Percentiles rank a stretch among this genome's conserved stretches.
Evolutionary conservation across 164 flowering plant species (phyloP).

Genomic region (Nelumbo lutea): DNA sequence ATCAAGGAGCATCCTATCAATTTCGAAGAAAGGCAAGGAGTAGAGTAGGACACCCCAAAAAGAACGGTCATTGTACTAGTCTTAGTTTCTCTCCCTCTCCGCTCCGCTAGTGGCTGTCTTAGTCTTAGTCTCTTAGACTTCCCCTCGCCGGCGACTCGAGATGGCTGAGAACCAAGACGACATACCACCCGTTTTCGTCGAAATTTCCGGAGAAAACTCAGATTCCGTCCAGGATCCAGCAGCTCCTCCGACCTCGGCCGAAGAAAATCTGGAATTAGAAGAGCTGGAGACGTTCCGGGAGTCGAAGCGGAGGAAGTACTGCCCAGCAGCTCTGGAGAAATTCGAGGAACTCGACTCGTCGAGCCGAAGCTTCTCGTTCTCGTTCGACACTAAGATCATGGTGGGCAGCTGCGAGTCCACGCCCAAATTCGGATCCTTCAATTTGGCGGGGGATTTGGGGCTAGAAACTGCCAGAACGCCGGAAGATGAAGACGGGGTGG

Average conservation of each 20-base stretch:
- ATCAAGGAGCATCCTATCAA: too few species aligned
- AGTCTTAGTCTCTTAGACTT: too few species aligned
- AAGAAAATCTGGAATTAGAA: neutral
- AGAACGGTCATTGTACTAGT: too few species aligned
- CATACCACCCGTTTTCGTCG: neutral
- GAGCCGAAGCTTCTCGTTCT: slow-evolving; percentile 14
- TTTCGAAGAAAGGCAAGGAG: too few species aligned
- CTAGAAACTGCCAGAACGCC: neutral
- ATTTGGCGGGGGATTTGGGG: slow-evolving; percentile 9
- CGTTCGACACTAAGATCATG: slow-evolving; percentile 14
- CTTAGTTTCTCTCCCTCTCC: too few species aligned
- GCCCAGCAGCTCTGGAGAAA: slow-evolving; percentile 16
- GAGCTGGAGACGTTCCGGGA: slow-evolving; percentile 4
- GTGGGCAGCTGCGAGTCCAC: slow-evolving; percentile 10
- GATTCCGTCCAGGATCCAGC: slow-evolving; percentile 2
- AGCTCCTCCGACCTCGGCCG: neutral
- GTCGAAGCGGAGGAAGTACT: slow-evolving; percentile 19
- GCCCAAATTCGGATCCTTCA: slow-evolving; percentile 25
- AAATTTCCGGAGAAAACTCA: neutral
- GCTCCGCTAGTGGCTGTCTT: too few species aligned
- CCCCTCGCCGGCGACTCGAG: slow-evolving; percentile 1
- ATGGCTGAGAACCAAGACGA: slow-evolving; percentile 5
- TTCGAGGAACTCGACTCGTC: slow-evolving; percentile 8
- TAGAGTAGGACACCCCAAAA: too few species aligned
- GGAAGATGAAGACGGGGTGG: neutral